Base-by-base conservation (phyloP, 2,329 filamentous ascomycete species). In the Colletotrichum orchidophilum region DNA sequence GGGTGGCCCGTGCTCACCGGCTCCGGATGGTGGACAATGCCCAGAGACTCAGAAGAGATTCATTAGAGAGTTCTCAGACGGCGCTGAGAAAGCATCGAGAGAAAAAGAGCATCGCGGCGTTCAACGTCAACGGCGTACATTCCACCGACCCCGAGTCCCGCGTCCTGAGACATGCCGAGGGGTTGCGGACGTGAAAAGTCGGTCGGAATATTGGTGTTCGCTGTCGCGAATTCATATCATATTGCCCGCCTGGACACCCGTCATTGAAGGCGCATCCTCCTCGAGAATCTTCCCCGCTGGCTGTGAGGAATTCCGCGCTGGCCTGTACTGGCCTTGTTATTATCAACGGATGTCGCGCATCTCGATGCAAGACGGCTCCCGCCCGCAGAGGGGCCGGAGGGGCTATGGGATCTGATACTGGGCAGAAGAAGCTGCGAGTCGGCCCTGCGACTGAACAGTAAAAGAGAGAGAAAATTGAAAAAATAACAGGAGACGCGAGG, bases 311-410 rank as follows among this genome's bases (percentile, higher is more conserved):
- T 18, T 18, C 39, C 18, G 7, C 18, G 18, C 39, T 46, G 39
- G 18, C 18, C 39, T 46, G 39, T 46, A 15, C 39, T 18, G 11
- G 18, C 27, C 27, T 27, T 54, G 54, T 13, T 26, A 35, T 52
- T 57, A 13, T 35, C 33, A 31, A 64, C 64, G 69, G 58, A 35
- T 63, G 64, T 63, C 46, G 64, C 64, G 64, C 69, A 50, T 69
- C 33, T 59, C 64, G 15, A 62, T 33, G 49, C 69, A 63, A 63
- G 58, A 59, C 64, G 35, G 26, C 58, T 27, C 46, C 53, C 39
- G 39, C 33, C 42, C 15, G 46, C 63, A 53, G 69, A 71, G 53
- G 64, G 69, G 69, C 63, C 27, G 27, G 69, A 71, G 69, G 69
- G 69, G 58, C 58, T 46, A 15, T 15, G 5, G 15, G 18, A 42